Evolutionary conservation across 176 grass and related monocot species (phyloP), one percentile per base, ranked within the genome.

Genomic region (Cenchrus purpureus): DNA sequence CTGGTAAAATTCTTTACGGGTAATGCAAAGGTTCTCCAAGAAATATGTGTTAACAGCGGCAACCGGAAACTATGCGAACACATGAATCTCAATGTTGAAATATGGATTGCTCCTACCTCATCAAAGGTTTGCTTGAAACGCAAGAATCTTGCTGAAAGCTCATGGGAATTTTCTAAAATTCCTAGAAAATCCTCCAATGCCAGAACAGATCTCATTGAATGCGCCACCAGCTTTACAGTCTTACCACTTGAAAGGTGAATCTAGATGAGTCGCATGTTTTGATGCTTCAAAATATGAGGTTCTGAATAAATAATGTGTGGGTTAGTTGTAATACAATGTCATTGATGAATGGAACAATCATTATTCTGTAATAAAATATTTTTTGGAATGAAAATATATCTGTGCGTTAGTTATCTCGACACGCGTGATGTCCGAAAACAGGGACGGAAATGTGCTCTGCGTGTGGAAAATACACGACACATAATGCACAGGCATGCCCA

Each of bases 1-100:
- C 54, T 82, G 13, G 9, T 82, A 68, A 72, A 61, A 31, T 61
- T 73, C 16, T 83, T 83, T 16, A 45, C 16, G 0, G 25, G n/a
- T 13, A 32, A 83, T 22, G 57, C 69, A 12, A 50, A 6, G 56
- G 28, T 74, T 63, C 3, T 73, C 0, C 6, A 63, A 74, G 44
- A 73, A 19, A 50, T 83, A 16, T 40, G 16, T 22, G 7, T 63
- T 31, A 69, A 83, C 1, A 60, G 15, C 2, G 81, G 69, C 53
- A 81, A 70, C 16, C 15, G 37, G 2, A 68, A 37, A 43, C 65
- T 68, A 42, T 19, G 15, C 65, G 65, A 68, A 14, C 65, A 68
- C 32, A 68, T 68, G 65, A 34, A 14, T 65, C 63, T 65, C 63
- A 15, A 65, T 15, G 28, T 34, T 15, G 63, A 55, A 11, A 55